A percentile compares a stretch with the other conserved stretches of the same genome.
Evolutionary conservation across 1,139 yeast genomes (phyloP).

Genomic region (Suhomyces bribrorum): DNA sequence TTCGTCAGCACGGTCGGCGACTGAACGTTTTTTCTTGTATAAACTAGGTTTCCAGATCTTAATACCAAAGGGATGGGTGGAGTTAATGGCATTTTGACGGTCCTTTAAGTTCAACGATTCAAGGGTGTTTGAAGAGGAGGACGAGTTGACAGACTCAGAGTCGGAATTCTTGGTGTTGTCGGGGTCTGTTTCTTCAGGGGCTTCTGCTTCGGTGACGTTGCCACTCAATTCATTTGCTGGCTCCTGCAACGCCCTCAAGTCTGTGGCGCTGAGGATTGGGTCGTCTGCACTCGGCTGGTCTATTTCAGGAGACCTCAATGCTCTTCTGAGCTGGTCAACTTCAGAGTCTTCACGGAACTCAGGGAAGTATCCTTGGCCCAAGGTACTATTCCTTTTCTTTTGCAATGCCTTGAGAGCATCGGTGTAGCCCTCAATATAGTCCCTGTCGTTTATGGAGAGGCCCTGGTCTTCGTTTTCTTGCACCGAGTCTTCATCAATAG

Average conservation of each 20-base stretch:
- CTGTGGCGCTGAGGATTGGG: neutral
- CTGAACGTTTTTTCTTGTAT: conserved; percentile 89
- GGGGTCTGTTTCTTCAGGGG: conserved; percentile 15
- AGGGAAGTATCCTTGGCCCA: conserved; percentile 13
- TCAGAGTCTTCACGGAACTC: conserved; percentile 7
- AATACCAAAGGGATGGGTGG: conserved; percentile 97
- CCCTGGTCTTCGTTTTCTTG: conserved; percentile 42
- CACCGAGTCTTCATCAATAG: conserved; percentile 35
- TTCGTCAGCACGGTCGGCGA: conserved; percentile 86
- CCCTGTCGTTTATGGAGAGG: conserved; percentile 42
- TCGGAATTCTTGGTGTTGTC: conserved; percentile 30
- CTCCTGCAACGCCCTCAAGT: neutral
- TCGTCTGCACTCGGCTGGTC: conserved; percentile 1
- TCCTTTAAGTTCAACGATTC: conserved; percentile 90
- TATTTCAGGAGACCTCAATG: conserved; percentile 1
- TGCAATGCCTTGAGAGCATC: conserved; percentile 60
- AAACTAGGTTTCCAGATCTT: conserved; percentile 98
- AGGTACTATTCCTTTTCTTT: conserved; percentile 20
- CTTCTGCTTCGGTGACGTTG: conserved; percentile 5
- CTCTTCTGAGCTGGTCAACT: neutral
- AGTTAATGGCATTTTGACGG: conserved; percentile 93
- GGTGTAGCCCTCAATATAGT: conserved; percentile 69
- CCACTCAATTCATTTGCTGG: neutral
- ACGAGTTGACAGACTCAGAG: conserved; percentile 30
- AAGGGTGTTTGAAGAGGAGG: conserved; percentile 54